phyloP scores from a whole-genome alignment of 2,329 filamentous ascomycete species.

The Diaporthe sp. region DNA sequence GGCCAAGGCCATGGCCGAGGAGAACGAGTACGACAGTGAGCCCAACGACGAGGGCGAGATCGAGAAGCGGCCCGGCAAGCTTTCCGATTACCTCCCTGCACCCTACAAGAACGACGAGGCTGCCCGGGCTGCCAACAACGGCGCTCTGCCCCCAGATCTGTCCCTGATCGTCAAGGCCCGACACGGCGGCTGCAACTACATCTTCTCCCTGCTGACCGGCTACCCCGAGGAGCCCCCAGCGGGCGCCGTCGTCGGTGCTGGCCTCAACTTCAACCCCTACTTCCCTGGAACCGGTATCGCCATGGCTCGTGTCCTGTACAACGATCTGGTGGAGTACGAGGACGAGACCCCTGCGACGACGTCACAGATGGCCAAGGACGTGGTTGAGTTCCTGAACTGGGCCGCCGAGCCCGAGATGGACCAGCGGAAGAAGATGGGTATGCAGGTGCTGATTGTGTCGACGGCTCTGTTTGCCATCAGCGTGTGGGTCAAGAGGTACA shows the following conservation, averaged over 20 bases:
- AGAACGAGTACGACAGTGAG: constrained; percentile 98
- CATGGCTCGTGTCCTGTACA: constrained; percentile 98
- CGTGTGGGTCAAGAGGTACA: constrained; percentile 99
- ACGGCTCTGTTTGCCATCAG: constrained; percentile 86
- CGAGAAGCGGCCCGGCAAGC: constrained; percentile 97
- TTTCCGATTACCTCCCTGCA: constrained; percentile 94
- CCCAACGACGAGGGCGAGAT: constrained; percentile 98
- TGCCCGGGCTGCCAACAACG: constrained; percentile 97
- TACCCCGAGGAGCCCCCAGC: constrained; percentile 97
- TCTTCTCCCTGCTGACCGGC: constrained; percentile 96
- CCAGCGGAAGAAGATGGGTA: constrained; percentile 98
- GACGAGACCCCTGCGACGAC: constrained; percentile 94
- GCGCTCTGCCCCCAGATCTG: constrained; percentile 97
- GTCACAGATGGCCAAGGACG: constrained; percentile 99
- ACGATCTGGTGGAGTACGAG: constrained; percentile 97
- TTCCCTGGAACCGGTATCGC: constrained; percentile 99
- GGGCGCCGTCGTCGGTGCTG: constrained; percentile 85
- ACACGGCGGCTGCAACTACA: constrained; percentile 98
- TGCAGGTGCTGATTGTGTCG: constrained; percentile 91
- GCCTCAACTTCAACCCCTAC: constrained; percentile 99
- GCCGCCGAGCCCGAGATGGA: constrained; percentile 99
- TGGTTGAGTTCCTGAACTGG: constrained; percentile 99
- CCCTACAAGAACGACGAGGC: constrained; percentile 99
- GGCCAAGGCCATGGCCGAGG: constrained; percentile 96
- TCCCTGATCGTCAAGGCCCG: constrained; percentile 97